phyloP scores from a whole-genome alignment of 2,329 filamentous ascomycete genomes.

The Tolypocladium sp. region DNA sequence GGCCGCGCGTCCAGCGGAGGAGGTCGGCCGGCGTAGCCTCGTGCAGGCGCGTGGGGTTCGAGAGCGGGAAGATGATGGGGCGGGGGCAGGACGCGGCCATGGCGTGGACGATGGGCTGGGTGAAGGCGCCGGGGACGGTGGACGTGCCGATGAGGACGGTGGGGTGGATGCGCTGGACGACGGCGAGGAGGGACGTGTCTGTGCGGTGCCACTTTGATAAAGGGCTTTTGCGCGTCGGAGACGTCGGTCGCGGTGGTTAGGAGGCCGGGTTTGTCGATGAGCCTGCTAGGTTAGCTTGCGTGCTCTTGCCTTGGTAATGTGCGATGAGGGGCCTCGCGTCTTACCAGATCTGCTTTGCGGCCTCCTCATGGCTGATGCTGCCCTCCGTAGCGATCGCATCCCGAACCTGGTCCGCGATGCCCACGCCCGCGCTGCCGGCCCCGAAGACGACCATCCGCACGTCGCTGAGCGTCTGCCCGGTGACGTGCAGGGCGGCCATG shows the following conservation, averaged over 20 bases:
- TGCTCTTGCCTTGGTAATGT: neutral
- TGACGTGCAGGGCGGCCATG: conserved; percentile 65
- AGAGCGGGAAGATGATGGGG: conserved; percentile 74
- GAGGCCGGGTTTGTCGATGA: conserved; percentile 74
- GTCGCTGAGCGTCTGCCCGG: conserved; percentile 55
- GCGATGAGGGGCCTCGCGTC: conserved; percentile 1
- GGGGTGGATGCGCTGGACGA: conserved; percentile 64
- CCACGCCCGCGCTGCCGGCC: conserved; percentile 71
- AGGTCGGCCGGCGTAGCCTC: conserved; percentile 73
- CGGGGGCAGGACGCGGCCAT: conserved; percentile 66
- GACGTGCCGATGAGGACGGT: conserved; percentile 80
- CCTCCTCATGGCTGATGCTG: conserved; percentile 61
- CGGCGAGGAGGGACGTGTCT: conserved; percentile 49
- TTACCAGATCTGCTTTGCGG: conserved; percentile 69
- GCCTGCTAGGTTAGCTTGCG: conserved; percentile 34
- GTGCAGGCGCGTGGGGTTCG: conserved; percentile 76
- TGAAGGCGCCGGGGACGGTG: conserved; percentile 69
- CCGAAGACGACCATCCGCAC: conserved; percentile 69
- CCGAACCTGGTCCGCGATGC: conserved; percentile 76
- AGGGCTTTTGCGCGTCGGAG: conserved; percentile 58
- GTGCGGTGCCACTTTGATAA: conserved; percentile 59
- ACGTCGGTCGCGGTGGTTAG: conserved; percentile 55
- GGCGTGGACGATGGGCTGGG: conserved; percentile 60
- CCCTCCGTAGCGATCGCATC: conserved; percentile 68
- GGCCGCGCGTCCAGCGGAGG: conserved; percentile 68